phyloP scores from a whole-genome alignment of 129 eudicot genomes.

The Tagetes erecta region DNA sequence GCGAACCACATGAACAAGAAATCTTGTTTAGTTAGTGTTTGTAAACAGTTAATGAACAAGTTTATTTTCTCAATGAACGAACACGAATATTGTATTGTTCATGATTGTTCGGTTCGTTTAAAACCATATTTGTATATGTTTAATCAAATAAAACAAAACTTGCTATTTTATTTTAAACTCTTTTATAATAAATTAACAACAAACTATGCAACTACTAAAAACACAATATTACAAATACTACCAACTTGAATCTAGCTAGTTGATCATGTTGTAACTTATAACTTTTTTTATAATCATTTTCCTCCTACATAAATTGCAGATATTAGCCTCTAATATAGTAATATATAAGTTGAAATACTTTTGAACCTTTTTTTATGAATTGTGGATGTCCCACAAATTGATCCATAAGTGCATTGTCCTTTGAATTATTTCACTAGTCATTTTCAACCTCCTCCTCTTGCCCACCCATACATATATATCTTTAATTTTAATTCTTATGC shows the following conservation, averaged over 20 bases:
- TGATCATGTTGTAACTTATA: neutral
- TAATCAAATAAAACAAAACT: no score
- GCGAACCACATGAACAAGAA: no score
- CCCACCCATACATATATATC: conserved; percentile 28
- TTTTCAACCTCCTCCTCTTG: conserved; percentile 34
- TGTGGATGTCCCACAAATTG: conserved; percentile 30
- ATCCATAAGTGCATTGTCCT: conserved; percentile 27
- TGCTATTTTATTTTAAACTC: no score
- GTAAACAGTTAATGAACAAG: no score
- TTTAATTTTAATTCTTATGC: conserved; percentile 22
- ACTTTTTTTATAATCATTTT: neutral
- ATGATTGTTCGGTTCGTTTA: no score
- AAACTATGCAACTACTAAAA: no score
- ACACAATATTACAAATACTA: neutral
- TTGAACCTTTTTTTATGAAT: neutral
- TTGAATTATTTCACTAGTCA: conserved; percentile 36
- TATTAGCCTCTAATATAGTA: neutral
- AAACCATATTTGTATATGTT: no score
- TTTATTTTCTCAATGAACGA: no score
- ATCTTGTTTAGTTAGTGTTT: no score
- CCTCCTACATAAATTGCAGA: neutral
- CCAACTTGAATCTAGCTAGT: neutral
- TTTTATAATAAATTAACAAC: no score
- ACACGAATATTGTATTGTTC: no score
- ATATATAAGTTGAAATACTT: neutral